Percentiles rank a stretch among this genome's conserved stretches.
Conservation (phyloP, 306 rosid genomes). For the Sphenostylis stenocarpa region DNA sequence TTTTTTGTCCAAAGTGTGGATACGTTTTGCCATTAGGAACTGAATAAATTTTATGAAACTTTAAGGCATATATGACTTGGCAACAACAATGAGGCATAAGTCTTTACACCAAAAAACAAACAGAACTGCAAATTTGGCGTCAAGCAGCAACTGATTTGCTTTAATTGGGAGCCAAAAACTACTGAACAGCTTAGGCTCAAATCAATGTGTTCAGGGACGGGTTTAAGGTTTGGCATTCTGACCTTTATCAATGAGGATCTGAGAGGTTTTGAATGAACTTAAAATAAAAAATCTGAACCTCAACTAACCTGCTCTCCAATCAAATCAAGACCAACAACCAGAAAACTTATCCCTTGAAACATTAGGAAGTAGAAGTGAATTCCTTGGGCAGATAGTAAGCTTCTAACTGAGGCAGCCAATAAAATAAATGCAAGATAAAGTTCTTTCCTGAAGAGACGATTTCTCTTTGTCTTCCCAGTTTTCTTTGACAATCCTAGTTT, state of each 20-base stretch:
- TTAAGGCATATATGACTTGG: slow-evolving; percentile 30
- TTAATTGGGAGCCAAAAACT: slow-evolving; percentile 44
- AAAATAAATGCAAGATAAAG: slow-evolving; percentile 87
- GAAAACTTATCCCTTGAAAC: slow-evolving; percentile 93
- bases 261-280: slow-evolving; percentile 36
- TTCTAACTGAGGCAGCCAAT: slow-evolving; percentile 84
- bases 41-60: slow-evolving; percentile 18
- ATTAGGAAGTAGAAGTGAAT: slow-evolving; percentile 95
- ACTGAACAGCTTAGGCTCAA: slow-evolving; percentile 36
- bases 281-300: slow-evolving; percentile 30
- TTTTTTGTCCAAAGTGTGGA: slow-evolving; percentile 1
- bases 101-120: slow-evolving; percentile 41
- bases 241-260: slow-evolving; percentile 35
- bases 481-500: slow-evolving; percentile 71
- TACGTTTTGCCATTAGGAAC: slow-evolving; percentile 25
- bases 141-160: slow-evolving; percentile 43
- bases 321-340: slow-evolving; percentile 94
- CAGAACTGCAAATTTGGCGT: slow-evolving; percentile 38
- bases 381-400: slow-evolving; percentile 96
- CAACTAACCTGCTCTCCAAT: slow-evolving; percentile 95
- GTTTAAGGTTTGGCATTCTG: slow-evolving; percentile 28
- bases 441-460: slow-evolving; percentile 89
- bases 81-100: slow-evolving; percentile 46
- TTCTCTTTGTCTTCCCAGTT: slow-evolving; percentile 62
- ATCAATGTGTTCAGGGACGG: slow-evolving; percentile 18